Base-by-base conservation (phyloP, 1,284 basidiomycete genomes). In the Stereum hirsutum region DNA sequence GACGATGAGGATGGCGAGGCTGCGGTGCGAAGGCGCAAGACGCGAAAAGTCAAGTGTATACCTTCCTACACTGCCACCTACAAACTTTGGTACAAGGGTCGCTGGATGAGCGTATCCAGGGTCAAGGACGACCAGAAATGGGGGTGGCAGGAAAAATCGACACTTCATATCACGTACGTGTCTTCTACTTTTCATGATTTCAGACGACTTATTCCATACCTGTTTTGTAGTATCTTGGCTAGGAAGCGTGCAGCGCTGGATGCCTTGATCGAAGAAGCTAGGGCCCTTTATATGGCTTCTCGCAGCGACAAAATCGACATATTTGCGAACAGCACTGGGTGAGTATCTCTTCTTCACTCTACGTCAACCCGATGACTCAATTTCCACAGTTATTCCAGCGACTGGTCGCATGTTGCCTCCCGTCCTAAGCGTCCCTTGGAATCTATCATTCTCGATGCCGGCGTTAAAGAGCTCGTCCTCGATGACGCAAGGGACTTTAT, bases 401-500 rank as follows among this genome's bases (percentile, higher is more conserved):
- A 59, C 51, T 86, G 81, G 81, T 64, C 65, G 20, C 65, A 67
- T 42, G 65, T 78, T 21, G 68, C 76, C 5, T 69, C 70, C 11
- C 72, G 79, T 24, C 70, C 75, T 20, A 84, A 84, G 56, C 72
- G 83, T 2, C 68, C 78, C 12, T 58, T 83, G 41, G 62, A 62
- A 12, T 84, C 81, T 2, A 80, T 86, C 49, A 69, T 86, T 36
- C 63, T 86, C 7, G 81, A 84, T 42, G 74, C 72, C 6, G 79
- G 79, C 0, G 64, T 81, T 43, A 77, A 76, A 45, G 76, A 86
- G 25, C 52, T 75, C 10, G 60, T 88, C 0, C 52, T 86, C 6
- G 67, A 77, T 7, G 84, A 88, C 50, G 79, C 80, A 6, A 65
- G 63, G 20, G 81, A 84, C 51, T 87, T 88, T 51, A 59, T 86